Base-by-base conservation (phyloP, 805 yeast genomes). In the Wickerhamiella kazuoi region DNA sequence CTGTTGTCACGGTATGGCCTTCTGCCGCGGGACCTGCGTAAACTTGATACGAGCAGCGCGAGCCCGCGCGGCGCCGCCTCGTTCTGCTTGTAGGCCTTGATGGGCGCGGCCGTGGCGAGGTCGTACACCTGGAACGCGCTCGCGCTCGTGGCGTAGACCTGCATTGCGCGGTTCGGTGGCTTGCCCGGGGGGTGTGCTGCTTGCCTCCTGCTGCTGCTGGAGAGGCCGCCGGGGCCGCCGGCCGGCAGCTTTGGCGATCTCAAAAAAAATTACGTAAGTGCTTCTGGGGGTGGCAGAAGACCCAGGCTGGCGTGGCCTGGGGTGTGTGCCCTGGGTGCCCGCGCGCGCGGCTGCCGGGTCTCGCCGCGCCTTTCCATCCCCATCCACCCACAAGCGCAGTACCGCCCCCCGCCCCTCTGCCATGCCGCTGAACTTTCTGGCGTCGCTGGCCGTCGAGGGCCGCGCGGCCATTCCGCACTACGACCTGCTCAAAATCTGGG, bases 341-440 rank as follows among this genome's bases (percentile, higher is more conserved):
- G n/a, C n/a, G n/a, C n/a, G n/a, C n/a, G n/a, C n/a, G n/a, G n/a
- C n/a, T n/a, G n/a, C n/a, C n/a, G n/a, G n/a, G n/a, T n/a, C n/a
- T n/a, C n/a, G n/a, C n/a, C n/a, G n/a, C n/a, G n/a, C n/a, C n/a
- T n/a, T n/a, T n/a, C n/a, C n/a, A n/a, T n/a, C n/a, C n/a, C n/a
- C n/a, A n/a, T n/a, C n/a, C n/a, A n/a, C n/a, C n/a, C n/a, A n/a
- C n/a, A n/a, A n/a, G n/a, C n/a, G n/a, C n/a, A n/a, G n/a, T n/a
- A n/a, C n/a, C n/a, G n/a, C n/a, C n/a, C n/a, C n/a, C n/a, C n/a
- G n/a, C n/a, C n/a, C n/a, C n/a, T n/a, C n/a, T n/a, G 14, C 15
- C 17, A 87, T 87, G 98, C 97, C 97, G 1, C 53, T 87, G 38
- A 80, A 87, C 52, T 75, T 84, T 46, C 53, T 84, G 13, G 76